Percentiles rank a stretch among this genome's conserved stretches.
These are phyloP conservation scores for Neonectria faginata DNA, from an alignment of 2,329 filamentous ascomycete species.

Conservation along the genomic window DNA sequence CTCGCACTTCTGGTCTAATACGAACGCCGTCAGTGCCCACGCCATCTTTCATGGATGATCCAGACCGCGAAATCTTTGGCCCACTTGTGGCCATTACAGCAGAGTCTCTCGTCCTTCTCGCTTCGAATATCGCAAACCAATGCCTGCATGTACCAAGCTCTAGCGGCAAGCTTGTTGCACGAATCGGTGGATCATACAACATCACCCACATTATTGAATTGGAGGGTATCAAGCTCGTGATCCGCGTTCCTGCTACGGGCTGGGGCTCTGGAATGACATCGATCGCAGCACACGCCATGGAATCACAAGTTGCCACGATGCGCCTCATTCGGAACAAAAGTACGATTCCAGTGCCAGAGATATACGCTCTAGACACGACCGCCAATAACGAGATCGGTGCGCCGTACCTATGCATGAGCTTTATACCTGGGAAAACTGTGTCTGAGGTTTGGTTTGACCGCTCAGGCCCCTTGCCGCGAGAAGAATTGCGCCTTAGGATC, in stretches of 20 bases:
- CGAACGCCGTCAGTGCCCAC: neutral
- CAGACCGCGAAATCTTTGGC: conserved; percentile 16
- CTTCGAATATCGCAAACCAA: conserved; percentile 3
- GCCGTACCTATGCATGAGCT: conserved; percentile 37
- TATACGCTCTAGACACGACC: conserved; percentile 31
- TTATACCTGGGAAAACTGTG: conserved; percentile 28
- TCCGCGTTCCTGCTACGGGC: conserved; percentile 25
- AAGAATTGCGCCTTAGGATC: conserved; percentile 31
- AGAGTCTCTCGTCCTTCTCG: conserved; percentile 13
- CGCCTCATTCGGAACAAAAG: conserved; percentile 15
- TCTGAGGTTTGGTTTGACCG: conserved; percentile 28
- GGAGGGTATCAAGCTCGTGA: conserved; percentile 23
- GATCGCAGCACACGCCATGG: conserved; percentile 23
- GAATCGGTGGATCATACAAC: conserved; percentile 19
- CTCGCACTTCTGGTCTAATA: neutral
- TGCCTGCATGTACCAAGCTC: conserved; percentile 9
- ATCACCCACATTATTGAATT: conserved; percentile 18
- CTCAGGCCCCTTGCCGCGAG: conserved; percentile 12
- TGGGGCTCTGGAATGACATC: conserved; percentile 30
- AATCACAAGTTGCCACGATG: conserved; percentile 27
- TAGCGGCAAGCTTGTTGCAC: conserved; percentile 15
- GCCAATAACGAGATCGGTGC: conserved; percentile 29
- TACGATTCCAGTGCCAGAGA: conserved; percentile 32
- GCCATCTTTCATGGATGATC: conserved; percentile 14
- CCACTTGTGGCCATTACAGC: conserved; percentile 12